Evolutionary conservation across 2,329 filamentous ascomycete species (phyloP), one percentile per base, ranked within the genome.

Genomic region (Phyllosticta citriasiana): DNA sequence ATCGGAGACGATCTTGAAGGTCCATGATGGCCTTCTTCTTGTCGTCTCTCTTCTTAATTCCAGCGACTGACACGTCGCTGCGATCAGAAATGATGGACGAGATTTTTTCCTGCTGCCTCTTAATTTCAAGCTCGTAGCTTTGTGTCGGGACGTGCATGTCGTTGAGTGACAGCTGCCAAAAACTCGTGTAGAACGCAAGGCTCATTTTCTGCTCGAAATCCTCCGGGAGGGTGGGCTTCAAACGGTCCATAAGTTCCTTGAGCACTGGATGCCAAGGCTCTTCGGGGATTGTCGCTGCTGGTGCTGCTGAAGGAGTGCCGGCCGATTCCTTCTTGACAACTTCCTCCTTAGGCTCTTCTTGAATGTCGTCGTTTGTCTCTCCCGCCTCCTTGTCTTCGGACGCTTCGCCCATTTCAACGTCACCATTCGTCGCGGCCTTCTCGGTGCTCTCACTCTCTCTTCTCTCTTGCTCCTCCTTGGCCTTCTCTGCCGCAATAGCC

Each of bases 121-220:
- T 83, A 40, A 87, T 85, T 70, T 95, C 91, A 16, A 85, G 82
- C 55, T 88, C 82, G 71, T 99, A 99, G 63, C 87, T 88, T 35
- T 85, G 82, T 64, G 84, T 84, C 1, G 89, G 89, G 65, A 92
- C 85, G 61, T 84, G 83, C 62, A 97, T 79, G 71, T 99, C 93
- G 54, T 88, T 86, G 2, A 95, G 82, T 27, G 91, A 87, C 12
- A 97, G 80, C 57, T 92, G 87, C 94, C 94, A 99, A 75, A 99
- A 99, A 0, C 88, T 89, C 53, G 89, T 84, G 69, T 91, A 97
- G 71, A 97, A 93, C 30, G 89, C 85, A 0, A 91, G 80, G 53
- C 85, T 91, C 57, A 97, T 82, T 57, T 83, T 84, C 10, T 83
- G 78, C 80, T 87, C 91, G 4, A 85, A 82, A 7, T 84, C 81